A percentile compares a stretch with the other conserved stretches of the same genome.
phyloP scores from a whole-genome alignment of 1,139 yeast genomes.

The Kodamaea arcana region DNA sequence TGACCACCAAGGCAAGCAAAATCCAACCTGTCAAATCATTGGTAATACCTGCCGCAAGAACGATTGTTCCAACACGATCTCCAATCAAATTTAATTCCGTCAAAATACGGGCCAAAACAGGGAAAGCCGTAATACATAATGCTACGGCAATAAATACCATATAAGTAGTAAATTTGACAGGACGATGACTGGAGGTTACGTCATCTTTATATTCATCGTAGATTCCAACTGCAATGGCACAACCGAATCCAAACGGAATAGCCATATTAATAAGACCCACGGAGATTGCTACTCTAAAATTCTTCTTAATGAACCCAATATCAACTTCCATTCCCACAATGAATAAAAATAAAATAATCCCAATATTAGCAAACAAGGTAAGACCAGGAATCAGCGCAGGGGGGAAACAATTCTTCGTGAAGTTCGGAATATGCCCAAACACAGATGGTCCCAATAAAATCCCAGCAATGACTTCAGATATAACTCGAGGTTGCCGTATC shows the following conservation, averaged over 20 bases:
- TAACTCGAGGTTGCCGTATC: slow-evolving; percentile 70
- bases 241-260: slow-evolving; percentile 74
- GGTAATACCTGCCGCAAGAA: slow-evolving; percentile 74
- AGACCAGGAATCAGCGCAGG: slow-evolving; percentile 56
- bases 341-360: slow-evolving; percentile 68
- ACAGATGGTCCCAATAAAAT: slow-evolving; percentile 67
- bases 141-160: slow-evolving; percentile 80
- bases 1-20: slow-evolving; percentile 66
- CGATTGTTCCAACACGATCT: slow-evolving; percentile 75
- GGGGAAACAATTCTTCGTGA: slow-evolving; percentile 63
- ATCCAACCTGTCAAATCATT: slow-evolving; percentile 85
- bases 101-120: slow-evolving; percentile 73
- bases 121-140: slow-evolving; percentile 78
- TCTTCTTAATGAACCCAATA: slow-evolving; percentile 54
- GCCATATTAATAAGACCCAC: slow-evolving; percentile 72
- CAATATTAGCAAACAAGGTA: slow-evolving; percentile 65
- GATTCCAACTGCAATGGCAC: slow-evolving; percentile 63
- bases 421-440: slow-evolving; percentile 65
- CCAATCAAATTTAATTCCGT: slow-evolving; percentile 67
- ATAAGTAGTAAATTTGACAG: slow-evolving; percentile 61
- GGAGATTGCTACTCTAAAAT: slow-evolving; percentile 54
- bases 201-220: slow-evolving; percentile 47
- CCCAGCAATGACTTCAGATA: slow-evolving; percentile 75
- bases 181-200: slow-evolving; percentile 19
- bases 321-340: slow-evolving; percentile 79